Evolutionary conservation across 2,329 filamentous ascomycete genomes (phyloP), one percentile per base, ranked within the genome.

Genomic region (Sporothrix euskadiensis): DNA sequence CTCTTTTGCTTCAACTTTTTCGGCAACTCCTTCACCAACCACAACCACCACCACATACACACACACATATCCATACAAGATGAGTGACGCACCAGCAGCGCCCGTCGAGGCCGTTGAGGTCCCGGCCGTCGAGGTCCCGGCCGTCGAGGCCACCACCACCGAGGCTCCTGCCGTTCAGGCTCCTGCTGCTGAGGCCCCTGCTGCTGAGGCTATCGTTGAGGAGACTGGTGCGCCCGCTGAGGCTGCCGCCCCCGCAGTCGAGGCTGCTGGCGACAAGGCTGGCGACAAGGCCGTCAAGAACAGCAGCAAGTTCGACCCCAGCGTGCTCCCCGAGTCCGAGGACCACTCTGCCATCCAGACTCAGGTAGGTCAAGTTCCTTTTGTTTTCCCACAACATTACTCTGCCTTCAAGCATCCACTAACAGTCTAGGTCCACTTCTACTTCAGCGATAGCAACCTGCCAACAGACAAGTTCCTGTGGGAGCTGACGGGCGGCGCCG

Each of bases 391-490:
- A 54, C 52, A 16, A 56, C 3, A 26, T 3, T 26, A 3, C 52
- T 12, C 22, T 56, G 52, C 22, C 52, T 16, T 26, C 5, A 26
- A 54, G 12, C 7, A 14, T 9, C 52, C 7, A 14, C 52, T 56
- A 56, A 56, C 52, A 70, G 41, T n/a, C 3, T 77, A 97, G 92
- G 93, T 97, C 78, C 94, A 98, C 81, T 98, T 97, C 83, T 98
- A 98, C 87, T 97, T 98, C 83, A 92, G 92, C 79, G 92, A 97
- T 82, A 92, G 91, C 79, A 98, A 98, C 83, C 89, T 99, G 52
- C 91, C 92, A 70, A 90, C 89, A 79, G 97, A 99, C 83, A 92
- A 94, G 81, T 97, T 93, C 84, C 88, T 99, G 78, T 92, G 94
- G 85, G 86, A 89, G 76, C 86, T 90, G 79, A 92, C 93, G 72